Base-by-base conservation (phyloP, 1,284 basidiomycete genomes). In the Paramarasmius palmivorus region DNA sequence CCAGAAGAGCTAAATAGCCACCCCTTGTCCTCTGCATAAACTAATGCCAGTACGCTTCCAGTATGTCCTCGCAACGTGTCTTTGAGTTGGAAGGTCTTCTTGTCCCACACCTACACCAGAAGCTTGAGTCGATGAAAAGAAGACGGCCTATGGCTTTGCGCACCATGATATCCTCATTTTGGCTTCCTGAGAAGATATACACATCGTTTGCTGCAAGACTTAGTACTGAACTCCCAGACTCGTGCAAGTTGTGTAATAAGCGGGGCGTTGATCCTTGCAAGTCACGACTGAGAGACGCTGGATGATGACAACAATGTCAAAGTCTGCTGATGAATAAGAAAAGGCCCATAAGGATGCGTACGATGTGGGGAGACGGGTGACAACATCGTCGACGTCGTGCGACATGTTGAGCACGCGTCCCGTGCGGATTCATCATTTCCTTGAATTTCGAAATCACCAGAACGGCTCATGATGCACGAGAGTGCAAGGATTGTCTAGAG, bases 1-100 rank as follows among this genome's bases (percentile, higher is more conserved):
- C 88, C 84, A 39, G 88, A 90, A 9, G 92, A 87, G 59, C 91
- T 93, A 63, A 97, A 90, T 20, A 96, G 70, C 93, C 94, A 96
- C 38, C 81, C 75, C 61, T 82, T 85, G 49, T 90, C 88, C 41
- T 82, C 70, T 2, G 90, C 89, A 53, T 92, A 80, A 61, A 92
- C 87, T 29, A 98, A 76, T 2, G 88, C 88, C 14, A 98, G 78
- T 0, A 98, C 88, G 54, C 90, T 92, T 8, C 89, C 92, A 0
- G 87, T 87, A 63, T 98, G 95, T 0, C 95, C 95, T 14, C 79
- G 73, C n/a, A 95, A 75, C 5, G 84, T 82, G n/a, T 82, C 80
- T 62, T 84, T 83, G 17, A 91, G 76, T 10, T 81, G 79, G 56
- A 92, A 86, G 0, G 86, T 81, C 14, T 73, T 69, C 61, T 89